These are phyloP conservation scores for Yamadazyma jaroonii DNA, from an alignment of 1,139 yeast genomes.

Conservation along the genomic window DNA sequence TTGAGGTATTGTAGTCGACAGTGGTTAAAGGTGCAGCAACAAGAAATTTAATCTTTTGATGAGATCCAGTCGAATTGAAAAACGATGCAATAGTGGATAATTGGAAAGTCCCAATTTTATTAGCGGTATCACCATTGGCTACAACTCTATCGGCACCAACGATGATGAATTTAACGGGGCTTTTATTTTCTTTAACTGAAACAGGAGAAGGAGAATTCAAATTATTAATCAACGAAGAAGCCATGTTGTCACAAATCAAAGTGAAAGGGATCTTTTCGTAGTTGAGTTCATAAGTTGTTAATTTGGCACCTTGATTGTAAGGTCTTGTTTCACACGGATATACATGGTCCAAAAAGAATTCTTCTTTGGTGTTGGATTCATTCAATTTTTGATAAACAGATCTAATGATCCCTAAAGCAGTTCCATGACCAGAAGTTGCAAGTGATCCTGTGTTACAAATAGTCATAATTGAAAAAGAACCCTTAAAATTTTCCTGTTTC, in stretches of 20 bases:
- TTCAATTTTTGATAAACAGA: constrained; percentile 52
- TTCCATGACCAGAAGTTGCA: constrained; percentile 97
- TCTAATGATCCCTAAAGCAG: constrained; percentile 89
- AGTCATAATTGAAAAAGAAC: constrained; percentile 78
- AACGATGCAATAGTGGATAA: constrained; percentile 62
- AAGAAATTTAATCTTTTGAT: constrained; percentile 65
- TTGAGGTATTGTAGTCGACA: constrained; percentile 62
- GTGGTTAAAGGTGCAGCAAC: constrained; percentile 97
- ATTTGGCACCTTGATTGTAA: constrained; percentile 91
- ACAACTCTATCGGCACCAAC: constrained; percentile 99
- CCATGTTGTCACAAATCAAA: constrained; percentile 89
- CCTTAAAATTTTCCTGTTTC: constrained; percentile 47
- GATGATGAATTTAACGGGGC: constrained; percentile 78
- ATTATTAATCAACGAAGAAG: constrained; percentile 61
- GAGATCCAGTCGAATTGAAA: constrained; percentile 36
- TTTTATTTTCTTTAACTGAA: constrained; percentile 23
- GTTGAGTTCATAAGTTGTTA: constrained; percentile 86
- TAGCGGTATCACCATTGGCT: constrained; percentile 89
- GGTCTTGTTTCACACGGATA: constrained; percentile 95
- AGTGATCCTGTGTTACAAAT: constrained; percentile 86
- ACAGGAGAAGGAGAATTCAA: constrained; percentile 18
- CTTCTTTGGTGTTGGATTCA: constrained; percentile 19
- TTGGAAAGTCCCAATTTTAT: constrained; percentile 96
- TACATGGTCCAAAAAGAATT: constrained; percentile 58
- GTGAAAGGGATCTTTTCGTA: constrained; percentile 87